phyloP scores from a whole-genome alignment of 495 filamentous ascomycete genomes.

The Lentithecium fluviatile region DNA sequence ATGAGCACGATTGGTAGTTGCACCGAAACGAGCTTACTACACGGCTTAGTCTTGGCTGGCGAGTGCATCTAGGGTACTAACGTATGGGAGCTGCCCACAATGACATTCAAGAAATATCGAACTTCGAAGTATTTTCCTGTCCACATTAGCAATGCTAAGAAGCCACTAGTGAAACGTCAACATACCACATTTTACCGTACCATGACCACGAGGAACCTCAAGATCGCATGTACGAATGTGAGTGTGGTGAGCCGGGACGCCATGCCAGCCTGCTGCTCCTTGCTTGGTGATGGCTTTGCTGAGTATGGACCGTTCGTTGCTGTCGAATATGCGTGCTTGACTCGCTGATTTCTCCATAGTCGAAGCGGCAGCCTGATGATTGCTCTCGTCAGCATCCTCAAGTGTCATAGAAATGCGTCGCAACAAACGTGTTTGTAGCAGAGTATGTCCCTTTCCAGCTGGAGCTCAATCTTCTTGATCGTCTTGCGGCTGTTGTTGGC shows the following conservation, averaged over 20 bases:
- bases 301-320: slow-evolving; percentile 49
- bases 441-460: slow-evolving; percentile 47
- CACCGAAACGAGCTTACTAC: slow-evolving; percentile 50
- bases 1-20: slow-evolving; percentile 57
- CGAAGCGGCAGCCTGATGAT: slow-evolving; percentile 47
- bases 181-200: slow-evolving; percentile 49
- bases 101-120: slow-evolving; percentile 54
- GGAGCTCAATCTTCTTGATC: slow-evolving; percentile 52
- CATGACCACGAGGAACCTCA: slow-evolving; percentile 52
- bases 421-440: slow-evolving; percentile 51
- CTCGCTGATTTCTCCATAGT: slow-evolving; percentile 50
- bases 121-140: slow-evolving; percentile 53
- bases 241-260: slow-evolving; percentile 47
- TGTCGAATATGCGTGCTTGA: slow-evolving; percentile 53
- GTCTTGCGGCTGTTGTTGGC: slow-evolving; percentile 50
- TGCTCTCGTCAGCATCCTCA: slow-evolving; percentile 14
- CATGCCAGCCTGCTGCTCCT: slow-evolving; percentile 46
- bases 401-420: background rate
- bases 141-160: slow-evolving; percentile 3
- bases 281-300: slow-evolving; percentile 45
- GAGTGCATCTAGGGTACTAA: slow-evolving; percentile 31
- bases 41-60: slow-evolving; percentile 8
- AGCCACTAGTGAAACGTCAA: slow-evolving; percentile 5
- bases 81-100: slow-evolving; percentile 47
- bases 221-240: slow-evolving; percentile 55